Base-by-base conservation (phyloP, 2,329 filamentous ascomycete species). In the Alternaria dauci region DNA sequence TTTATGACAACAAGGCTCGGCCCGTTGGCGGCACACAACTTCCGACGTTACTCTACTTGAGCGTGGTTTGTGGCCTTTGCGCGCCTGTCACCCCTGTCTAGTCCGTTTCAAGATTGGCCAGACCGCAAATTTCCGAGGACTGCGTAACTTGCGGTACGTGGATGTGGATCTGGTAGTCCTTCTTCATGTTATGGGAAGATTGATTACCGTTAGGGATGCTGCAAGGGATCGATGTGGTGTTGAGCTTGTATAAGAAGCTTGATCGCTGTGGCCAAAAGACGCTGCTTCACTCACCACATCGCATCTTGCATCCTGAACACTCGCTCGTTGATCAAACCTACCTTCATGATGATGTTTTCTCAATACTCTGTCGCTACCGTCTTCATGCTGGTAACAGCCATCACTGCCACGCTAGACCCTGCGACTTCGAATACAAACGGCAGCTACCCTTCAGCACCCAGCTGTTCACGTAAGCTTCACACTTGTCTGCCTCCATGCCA, bases 401-500 rank as follows among this genome's bases (percentile, higher is more conserved):
- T 71, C 28, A 71, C 67, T 25, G 77, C 77, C 30, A 79, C 78
- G 8, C 75, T 80, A 46, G 66, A 74, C 58, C 78, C 77, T 12
- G 75, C 75, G 18, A 70, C 59, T 38, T 78, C 76, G 20, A 79
- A 81, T 69, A 78, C 76, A 30, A 78, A 78, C 53, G 71, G 68
- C 64, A 71, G 73, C 58, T 72, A 67, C 59, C 78, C 75, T 34
- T 65, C 56, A 54, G 52, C 47, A 2, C 68, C 67, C 8, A 55
- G 53, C 39, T 79, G 77, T 68, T 59, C 68, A 3, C 64, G 69
- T 71, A 56, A 8, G 46, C 14, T n/a, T 8, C 5, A 25, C 5
- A n/a, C 25, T 28, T 18, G 9, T 42, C 6, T 5, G 3, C 9
- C 14, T 3, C 2, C 5, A 5, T 9, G 2, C 1, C 11, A 6